Percentiles rank a stretch among this genome's conserved stretches.
Evolutionary conservation across 495 filamentous ascomycete genomes (phyloP).

Genomic region (Diplogelasinospora grovesii): DNA sequence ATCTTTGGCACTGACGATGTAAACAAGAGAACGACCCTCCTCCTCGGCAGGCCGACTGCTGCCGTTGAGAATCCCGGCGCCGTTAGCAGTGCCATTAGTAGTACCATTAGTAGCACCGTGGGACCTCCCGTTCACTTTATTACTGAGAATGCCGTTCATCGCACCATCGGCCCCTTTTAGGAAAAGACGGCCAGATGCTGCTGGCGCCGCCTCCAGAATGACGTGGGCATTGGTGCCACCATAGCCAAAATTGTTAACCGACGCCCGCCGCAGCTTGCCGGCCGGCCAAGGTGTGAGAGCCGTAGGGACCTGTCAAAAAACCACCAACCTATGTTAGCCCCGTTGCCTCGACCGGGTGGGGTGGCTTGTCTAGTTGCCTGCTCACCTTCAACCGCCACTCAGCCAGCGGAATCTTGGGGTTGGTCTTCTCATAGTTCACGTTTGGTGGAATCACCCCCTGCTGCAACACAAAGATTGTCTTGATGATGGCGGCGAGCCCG

Average conservation of each 20-base stretch:
- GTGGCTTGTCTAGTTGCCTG: no score
- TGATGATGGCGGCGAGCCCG: slow-evolving; percentile 45
- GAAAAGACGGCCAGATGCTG: not conserved
- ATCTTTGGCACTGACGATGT: slow-evolving; percentile 1
- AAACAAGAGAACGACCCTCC: slow-evolving; percentile 4
- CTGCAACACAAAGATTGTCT: slow-evolving; percentile 42
- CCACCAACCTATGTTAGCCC: no score
- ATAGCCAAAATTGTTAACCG: slow-evolving; percentile 53
- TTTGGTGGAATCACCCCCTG: slow-evolving; percentile 32
- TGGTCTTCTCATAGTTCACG: slow-evolving; percentile 20
- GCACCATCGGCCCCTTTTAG: not conserved
- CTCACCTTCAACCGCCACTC: slow-evolving; percentile 17
- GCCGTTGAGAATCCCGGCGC: not conserved
- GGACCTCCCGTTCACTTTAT: not conserved
- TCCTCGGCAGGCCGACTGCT: slow-evolving; percentile 10
- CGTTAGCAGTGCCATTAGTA: not conserved
- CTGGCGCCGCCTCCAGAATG: slow-evolving; percentile 40
- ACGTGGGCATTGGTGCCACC: slow-evolving; percentile 54
- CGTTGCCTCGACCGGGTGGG: no score
- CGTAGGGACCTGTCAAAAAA: slow-evolving; percentile 22
- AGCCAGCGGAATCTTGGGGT: slow-evolving; percentile 28
- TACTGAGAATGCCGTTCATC: slow-evolving; percentile 1
- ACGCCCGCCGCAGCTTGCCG: slow-evolving; percentile 28
- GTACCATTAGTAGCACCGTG: not conserved
- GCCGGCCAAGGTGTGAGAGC: slow-evolving; percentile 26